Percentiles rank a stretch among this genome's conserved stretches.
Evolutionary conservation across 108 stramenopile genomes (phyloP).

Genomic region (Discostella pseudostelligera): DNA sequence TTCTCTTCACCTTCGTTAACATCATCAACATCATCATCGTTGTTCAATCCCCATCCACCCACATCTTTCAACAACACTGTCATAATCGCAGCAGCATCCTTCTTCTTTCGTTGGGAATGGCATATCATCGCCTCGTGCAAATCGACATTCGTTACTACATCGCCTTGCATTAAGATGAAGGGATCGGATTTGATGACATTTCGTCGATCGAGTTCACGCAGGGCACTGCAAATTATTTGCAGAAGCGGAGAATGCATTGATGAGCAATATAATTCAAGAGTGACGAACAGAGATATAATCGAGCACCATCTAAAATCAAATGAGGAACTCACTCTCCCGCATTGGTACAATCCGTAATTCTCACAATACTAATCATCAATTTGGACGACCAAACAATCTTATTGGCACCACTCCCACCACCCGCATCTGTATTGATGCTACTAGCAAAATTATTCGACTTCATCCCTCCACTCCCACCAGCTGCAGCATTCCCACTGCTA

Average conservation of each 20-base stretch:
- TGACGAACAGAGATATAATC: background rate
- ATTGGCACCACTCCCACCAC: background rate
- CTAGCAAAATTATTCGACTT: background rate
- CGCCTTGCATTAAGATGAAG: constrained; percentile 92
- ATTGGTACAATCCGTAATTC: constrained; percentile 72
- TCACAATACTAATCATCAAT: constrained; percentile 56
- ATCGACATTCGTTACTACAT: constrained; percentile 93
- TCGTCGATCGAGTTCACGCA: constrained; percentile 93
- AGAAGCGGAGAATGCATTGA: background rate
- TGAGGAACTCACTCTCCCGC: constrained; percentile 73
- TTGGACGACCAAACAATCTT: constrained; percentile 37
- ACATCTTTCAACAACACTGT: constrained; percentile 80
- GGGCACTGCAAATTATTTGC: constrained; percentile 34
- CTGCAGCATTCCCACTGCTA: constrained; percentile 30
- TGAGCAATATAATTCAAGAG: background rate
- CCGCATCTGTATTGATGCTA: background rate
- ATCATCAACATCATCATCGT: constrained; percentile 27
- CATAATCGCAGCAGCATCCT: constrained; percentile 84
- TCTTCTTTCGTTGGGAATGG: constrained; percentile 69
- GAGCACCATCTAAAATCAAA: background rate
- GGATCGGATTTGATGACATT: constrained; percentile 94
- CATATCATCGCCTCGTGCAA: constrained; percentile 56
- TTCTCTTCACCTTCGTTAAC: constrained; percentile 6
- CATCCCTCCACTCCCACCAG: too few relatives aligned
- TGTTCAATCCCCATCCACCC: constrained; percentile 47